These are phyloP conservation scores for Echria macrotheca DNA, from an alignment of 495 filamentous ascomycete genomes.

Conservation along the genomic window DNA sequence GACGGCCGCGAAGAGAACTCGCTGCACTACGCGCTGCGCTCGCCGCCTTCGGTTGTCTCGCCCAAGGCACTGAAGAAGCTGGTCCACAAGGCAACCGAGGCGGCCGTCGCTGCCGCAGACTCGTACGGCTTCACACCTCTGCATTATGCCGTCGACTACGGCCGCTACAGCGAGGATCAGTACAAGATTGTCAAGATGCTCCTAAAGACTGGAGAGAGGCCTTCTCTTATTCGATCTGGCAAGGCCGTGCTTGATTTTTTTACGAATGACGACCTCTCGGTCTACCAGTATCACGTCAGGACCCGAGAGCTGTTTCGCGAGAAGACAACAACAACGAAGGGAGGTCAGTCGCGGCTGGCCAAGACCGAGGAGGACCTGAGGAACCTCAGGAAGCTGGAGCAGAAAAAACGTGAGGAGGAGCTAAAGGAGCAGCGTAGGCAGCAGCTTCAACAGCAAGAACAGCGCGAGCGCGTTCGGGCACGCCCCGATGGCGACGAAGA, in stretches of 20 bases:
- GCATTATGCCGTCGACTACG: background rate
- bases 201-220: background rate
- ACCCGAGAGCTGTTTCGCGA: background rate
- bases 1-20: background rate
- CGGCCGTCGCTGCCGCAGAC: background rate
- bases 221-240: background rate
- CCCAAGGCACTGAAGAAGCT: background rate
- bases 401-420: background rate
- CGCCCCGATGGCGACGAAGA: too few species aligned
- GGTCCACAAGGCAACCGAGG: background rate
- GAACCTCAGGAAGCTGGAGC: background rate
- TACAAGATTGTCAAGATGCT: background rate
- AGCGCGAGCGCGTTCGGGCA: too few species aligned
- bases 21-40: background rate
- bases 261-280: background rate
- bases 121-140: background rate
- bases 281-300: constrained; percentile 2
- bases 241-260: background rate
- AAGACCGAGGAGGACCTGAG: background rate
- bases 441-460: background rate
- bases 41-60: background rate
- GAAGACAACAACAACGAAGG: background rate
- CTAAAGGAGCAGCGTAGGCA: background rate
- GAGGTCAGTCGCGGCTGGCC: background rate
- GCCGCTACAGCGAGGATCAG: background rate